phyloP scores from a whole-genome alignment of 345 rosid genomes.

The Lagerstroemia speciosa region DNA sequence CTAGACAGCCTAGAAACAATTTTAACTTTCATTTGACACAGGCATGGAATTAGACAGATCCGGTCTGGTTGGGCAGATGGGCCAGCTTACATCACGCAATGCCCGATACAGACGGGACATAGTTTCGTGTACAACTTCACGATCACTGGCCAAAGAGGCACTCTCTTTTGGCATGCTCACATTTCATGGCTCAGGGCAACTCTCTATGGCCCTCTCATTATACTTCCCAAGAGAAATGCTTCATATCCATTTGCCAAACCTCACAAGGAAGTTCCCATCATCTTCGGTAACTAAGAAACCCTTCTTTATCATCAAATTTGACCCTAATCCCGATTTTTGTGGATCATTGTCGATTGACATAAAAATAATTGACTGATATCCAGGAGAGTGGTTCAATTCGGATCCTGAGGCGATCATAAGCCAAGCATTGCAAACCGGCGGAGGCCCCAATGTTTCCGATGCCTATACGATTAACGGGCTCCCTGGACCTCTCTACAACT shows the following conservation, averaged over 20 bases:
- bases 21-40: conserved; percentile 10
- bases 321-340: neutral
- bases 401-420: conserved; percentile 61
- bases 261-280: conserved; percentile 60
- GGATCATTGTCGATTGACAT: neutral
- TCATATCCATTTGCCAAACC: conserved; percentile 74
- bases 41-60: conserved; percentile 62
- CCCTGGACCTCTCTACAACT: conserved; percentile 74
- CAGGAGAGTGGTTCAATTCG: conserved; percentile 76
- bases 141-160: conserved; percentile 48
- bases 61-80: conserved; percentile 60
- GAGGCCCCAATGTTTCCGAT: conserved; percentile 76
- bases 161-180: conserved; percentile 47
- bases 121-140: conserved; percentile 51
- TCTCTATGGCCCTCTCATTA: conserved; percentile 58
- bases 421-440: conserved; percentile 65
- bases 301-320: too few relatives aligned
- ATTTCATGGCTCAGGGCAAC: conserved; percentile 70
- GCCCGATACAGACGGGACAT: conserved; percentile 54
- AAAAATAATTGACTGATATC: neutral
- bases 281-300: conserved; percentile 33
- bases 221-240: conserved; percentile 52
- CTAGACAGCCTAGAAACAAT: neutral
- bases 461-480: conserved; percentile 70
- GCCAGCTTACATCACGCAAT: conserved; percentile 49